A percentile compares a stretch with the other conserved stretches of the same genome.
phyloP scores from a whole-genome alignment of 1,284 basidiomycete species.

The Cryptococcus wingfieldii region DNA sequence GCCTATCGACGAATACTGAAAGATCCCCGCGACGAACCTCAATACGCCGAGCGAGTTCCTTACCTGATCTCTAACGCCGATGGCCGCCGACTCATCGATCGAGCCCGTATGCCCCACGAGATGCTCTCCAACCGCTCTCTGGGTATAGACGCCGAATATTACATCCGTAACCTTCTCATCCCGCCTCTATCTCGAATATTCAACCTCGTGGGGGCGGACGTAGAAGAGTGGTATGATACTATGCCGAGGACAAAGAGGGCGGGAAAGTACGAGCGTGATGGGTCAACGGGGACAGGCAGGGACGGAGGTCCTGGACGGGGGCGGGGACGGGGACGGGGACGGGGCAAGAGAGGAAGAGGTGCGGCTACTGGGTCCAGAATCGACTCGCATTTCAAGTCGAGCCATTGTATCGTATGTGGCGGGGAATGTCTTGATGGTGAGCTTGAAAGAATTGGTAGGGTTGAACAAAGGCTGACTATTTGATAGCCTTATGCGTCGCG shows the following conservation, averaged over 20 bases:
- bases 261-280: slow-evolving; percentile 16
- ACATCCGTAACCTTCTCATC: slow-evolving; percentile 81
- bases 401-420: slow-evolving; percentile 67
- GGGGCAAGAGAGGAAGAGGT: slow-evolving; percentile 47
- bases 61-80: slow-evolving; percentile 77
- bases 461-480: background rate
- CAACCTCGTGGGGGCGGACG: slow-evolving; percentile 85
- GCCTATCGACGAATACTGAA: slow-evolving; percentile 69
- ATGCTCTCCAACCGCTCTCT: slow-evolving; percentile 69
- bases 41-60: slow-evolving; percentile 89
- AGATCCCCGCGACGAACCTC: slow-evolving; percentile 78
- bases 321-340: slow-evolving; percentile 16
- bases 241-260: slow-evolving; percentile 59
- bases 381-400: slow-evolving; percentile 69
- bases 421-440: slow-evolving; percentile 53
- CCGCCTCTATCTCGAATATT: slow-evolving; percentile 87
- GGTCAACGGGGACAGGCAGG: background rate
- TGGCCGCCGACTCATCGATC: slow-evolving; percentile 69
- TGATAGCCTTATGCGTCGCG: slow-evolving; percentile 61
- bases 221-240: slow-evolving; percentile 79
- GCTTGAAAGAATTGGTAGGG: slow-evolving; percentile 43
- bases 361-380: slow-evolving; percentile 55
- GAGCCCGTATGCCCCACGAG: slow-evolving; percentile 73
- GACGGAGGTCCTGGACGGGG: background rate
- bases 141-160: slow-evolving; percentile 79